Evolutionary conservation across 2,329 filamentous ascomycete species (phyloP), one percentile per base, ranked within the genome.

Genomic region (Penicillium paneum): DNA sequence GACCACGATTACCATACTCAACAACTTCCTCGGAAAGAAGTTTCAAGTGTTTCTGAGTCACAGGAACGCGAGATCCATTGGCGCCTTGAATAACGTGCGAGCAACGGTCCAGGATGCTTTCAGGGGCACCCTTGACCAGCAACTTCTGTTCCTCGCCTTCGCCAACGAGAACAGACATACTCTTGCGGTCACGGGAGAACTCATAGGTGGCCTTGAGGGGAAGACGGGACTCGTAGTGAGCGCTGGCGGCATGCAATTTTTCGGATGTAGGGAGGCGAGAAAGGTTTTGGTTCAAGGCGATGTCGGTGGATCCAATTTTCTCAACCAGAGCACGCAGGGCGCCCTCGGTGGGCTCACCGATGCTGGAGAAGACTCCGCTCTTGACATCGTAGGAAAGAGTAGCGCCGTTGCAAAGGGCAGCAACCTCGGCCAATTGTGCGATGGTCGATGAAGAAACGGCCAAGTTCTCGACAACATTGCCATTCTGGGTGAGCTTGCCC

Each of bases 101-200:
- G 79, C 94, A 99, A 56, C 95, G 89, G 65, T 96, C 93, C 58
- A 99, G 83, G 64, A 99, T 87, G 12, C 91, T 91, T 74, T 99
- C 94, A 6, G 94, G 94, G 19, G 95, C 94, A 66, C 94, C 94
- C 78, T 99, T 99, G 62, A 99, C 92, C 45, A 99, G 82, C 11
- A 99, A 85, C 71, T 88, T 91, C 76, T 94, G 85, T 49, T 85
- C 75, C 46, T 81, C 79, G 52, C 83, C 87, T 51, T 83, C 81
- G 61, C 88, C 83, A 59, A 95, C 90, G 55, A 97, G 79, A 34
- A 99, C 95, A 44, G 94, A 99, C 94, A 99, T 99, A 76, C 93
- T 97, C 84, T 99, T 99, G 59, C 94, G 86, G 74, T 99, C 94
- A 65, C 94, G 87, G 1, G 94, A 97, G 76, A 99, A 99, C 72